A percentile compares a stretch with the other conserved stretches of the same genome.
These are phyloP conservation scores for Cucurbita ficifolia DNA, from an alignment of 306 rosid genomes.

Conservation along the genomic window DNA sequence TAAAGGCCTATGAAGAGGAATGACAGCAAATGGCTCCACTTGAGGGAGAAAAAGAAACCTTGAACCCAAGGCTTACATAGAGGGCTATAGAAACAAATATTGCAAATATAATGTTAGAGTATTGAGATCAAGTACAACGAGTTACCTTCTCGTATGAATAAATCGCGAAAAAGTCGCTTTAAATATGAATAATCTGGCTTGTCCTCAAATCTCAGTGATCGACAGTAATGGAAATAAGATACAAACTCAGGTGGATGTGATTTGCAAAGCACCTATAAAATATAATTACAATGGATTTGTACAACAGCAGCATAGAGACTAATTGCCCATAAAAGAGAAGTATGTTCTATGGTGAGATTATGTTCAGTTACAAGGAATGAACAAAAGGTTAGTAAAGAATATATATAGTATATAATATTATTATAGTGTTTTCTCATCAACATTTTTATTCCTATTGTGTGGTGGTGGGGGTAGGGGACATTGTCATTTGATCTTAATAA, in stretches of 20 bases:
- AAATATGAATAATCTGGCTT: conserved; percentile 96
- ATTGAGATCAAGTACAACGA: background rate
- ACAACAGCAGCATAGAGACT: conserved; percentile 14
- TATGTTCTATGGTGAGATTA: background rate
- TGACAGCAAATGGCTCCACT: background rate
- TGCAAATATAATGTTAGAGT: background rate
- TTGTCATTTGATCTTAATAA: background rate
- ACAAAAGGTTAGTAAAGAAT: background rate
- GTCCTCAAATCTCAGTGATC: conserved; percentile 91
- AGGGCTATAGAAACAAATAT: background rate
- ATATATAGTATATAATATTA: background rate
- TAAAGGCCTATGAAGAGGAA: background rate
- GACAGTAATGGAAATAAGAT: conserved; percentile 94
- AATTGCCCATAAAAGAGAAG: background rate
- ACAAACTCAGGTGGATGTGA: conserved; percentile 85
- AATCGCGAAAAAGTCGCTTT: conserved; percentile 89
- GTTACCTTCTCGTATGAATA: conserved; percentile 90
- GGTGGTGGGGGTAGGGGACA: background rate
- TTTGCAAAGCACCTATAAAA: conserved; percentile 77
- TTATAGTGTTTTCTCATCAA: background rate
- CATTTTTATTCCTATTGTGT: too few relatives aligned
- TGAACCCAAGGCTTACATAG: background rate
- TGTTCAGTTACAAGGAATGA: background rate
- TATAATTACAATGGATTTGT: conserved; percentile 15
- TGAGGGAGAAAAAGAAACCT: background rate